These are phyloP conservation scores for Gossypium bickii DNA, from an alignment of 345 rosid genomes.

Conservation along the genomic window DNA sequence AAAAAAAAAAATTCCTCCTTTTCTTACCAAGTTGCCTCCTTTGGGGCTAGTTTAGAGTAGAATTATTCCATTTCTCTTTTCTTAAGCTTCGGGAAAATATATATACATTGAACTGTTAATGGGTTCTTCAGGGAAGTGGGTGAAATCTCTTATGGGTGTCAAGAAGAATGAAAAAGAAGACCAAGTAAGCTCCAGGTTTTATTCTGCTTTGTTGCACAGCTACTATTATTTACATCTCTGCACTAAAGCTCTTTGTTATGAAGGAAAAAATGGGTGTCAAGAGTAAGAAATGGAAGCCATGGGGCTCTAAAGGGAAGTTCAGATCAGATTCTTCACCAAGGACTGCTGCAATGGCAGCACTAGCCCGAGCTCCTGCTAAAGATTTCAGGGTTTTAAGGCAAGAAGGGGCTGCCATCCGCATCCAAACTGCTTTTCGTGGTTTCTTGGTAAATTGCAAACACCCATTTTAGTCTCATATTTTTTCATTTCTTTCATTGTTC, in stretches of 20 bases:
- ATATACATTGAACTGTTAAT: slow-evolving; percentile 21
- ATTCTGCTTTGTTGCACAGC: background rate
- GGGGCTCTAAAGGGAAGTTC: slow-evolving; percentile 6
- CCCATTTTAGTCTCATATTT: background rate
- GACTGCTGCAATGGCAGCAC: no score
- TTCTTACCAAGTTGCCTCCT: background rate
- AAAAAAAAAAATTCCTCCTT: no score
- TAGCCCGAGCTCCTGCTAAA: no score
- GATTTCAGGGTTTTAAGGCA: slow-evolving; percentile 69
- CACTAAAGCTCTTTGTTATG: background rate
- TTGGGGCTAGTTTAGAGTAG: background rate
- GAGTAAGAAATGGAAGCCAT: slow-evolving; percentile 79
- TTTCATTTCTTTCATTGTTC: background rate
- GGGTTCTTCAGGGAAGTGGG: slow-evolving; percentile 96
- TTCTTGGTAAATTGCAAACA: slow-evolving; percentile 52
- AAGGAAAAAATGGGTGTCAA: slow-evolving; percentile 42
- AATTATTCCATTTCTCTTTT: background rate
- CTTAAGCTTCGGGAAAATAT: background rate
- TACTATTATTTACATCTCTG: background rate
- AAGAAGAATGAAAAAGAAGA: no score
- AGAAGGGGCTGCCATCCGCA: slow-evolving; percentile 88
- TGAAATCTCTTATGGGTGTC: no score
- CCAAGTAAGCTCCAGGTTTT: no score
- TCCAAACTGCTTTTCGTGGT: slow-evolving; percentile 87
- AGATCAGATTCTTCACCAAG: no score